These are phyloP conservation scores for Cunninghamia lanceolata DNA, from an alignment of 75 land plant species.

Conservation along the genomic window DNA sequence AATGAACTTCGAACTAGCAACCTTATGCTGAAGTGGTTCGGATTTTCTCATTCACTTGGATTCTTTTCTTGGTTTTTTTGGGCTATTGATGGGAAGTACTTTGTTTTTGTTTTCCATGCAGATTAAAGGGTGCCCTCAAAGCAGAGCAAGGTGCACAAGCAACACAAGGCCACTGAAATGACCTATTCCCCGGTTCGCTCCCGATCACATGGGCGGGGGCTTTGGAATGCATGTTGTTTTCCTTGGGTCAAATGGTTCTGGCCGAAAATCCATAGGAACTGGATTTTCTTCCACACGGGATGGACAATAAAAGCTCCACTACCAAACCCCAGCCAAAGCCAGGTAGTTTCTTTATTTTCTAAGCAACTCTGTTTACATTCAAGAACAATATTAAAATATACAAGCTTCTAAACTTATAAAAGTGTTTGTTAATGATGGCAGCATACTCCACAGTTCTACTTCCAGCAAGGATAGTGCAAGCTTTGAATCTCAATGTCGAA, in stretches of 20 bases:
- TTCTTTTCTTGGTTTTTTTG: not conserved
- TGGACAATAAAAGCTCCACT: slow-evolving; percentile 4
- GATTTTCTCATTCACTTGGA: not conserved
- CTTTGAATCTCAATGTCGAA: slow-evolving; percentile 44
- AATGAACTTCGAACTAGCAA: not conserved
- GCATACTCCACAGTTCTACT: slow-evolving; percentile 44
- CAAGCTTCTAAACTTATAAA: not conserved
- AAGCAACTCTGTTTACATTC: not conserved
- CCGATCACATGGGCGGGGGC: not conserved
- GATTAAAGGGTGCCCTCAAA: not conserved
- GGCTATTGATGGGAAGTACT: not conserved
- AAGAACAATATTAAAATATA: not conserved
- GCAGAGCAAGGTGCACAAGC: not conserved
- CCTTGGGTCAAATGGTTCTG: slow-evolving; percentile 17
- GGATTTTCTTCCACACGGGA: slow-evolving; percentile 66
- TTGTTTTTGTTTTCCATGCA: not conserved
- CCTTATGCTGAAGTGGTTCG: not conserved
- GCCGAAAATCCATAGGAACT: slow-evolving; percentile 62
- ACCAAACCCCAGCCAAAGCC: not conserved
- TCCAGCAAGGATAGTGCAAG: slow-evolving; percentile 42
- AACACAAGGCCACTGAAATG: not conserved
- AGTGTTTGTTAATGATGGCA: not conserved
- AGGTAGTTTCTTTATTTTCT: not conserved
- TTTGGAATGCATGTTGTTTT: slow-evolving; percentile 46
- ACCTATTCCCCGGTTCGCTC: not conserved